A percentile compares a stretch with the other conserved stretches of the same genome.
phyloP scores from a whole-genome alignment of 1,284 basidiomycete species.

The Anthracocystis setariae region DNA sequence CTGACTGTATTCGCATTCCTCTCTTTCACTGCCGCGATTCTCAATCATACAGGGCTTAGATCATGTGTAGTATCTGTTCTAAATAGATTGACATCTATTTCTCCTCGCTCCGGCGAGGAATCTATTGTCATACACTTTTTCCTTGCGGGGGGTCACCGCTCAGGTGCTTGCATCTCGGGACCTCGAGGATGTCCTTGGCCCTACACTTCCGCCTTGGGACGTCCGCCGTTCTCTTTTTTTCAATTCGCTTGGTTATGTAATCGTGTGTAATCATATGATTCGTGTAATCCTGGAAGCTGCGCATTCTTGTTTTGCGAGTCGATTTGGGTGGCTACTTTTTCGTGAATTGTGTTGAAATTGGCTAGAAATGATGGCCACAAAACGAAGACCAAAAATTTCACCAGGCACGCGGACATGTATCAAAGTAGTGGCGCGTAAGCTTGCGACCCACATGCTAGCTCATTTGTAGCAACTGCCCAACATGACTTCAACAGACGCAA shows the following conservation, averaged over 20 bases:
- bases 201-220: constrained; percentile 56
- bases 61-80: constrained; percentile 64
- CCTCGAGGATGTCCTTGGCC: constrained; percentile 55
- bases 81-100: constrained; percentile 61
- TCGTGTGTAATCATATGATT: neutral
- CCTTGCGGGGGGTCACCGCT: constrained; percentile 40
- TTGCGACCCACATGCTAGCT: no score
- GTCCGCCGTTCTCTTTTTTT: constrained; percentile 51
- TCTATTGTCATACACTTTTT: constrained; percentile 55
- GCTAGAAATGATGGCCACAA: neutral
- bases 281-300: no score
- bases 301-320: no score
- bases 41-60: constrained; percentile 52
- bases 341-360: no score
- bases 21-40: constrained; percentile 2
- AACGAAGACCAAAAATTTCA: no score
- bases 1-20: constrained; percentile 20
- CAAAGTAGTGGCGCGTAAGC: no score
- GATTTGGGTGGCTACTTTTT: no score
- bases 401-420: no score
- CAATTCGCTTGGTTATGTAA: constrained; percentile 27
- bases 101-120: constrained; percentile 48
- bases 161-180: constrained; percentile 49
- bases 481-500: no score
- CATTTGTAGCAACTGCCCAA: no score